Evolutionary conservation across 768 basidiomycete genomes (phyloP).

Genomic region (Russula sp.): DNA sequence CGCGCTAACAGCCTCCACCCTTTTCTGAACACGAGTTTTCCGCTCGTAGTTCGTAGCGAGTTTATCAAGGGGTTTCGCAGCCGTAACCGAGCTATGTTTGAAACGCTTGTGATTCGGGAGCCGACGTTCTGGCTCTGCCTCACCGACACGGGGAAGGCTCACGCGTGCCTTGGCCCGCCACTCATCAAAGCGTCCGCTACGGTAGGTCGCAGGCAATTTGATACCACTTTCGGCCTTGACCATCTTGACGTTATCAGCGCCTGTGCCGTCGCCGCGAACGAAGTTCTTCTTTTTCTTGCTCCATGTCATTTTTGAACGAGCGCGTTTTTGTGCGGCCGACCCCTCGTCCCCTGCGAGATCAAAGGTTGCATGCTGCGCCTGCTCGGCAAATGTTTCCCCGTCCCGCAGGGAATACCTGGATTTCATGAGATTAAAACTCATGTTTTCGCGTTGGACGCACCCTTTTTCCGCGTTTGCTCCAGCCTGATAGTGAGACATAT

Average conservation of each 20-base stretch:
- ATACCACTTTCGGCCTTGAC: conserved; percentile 91
- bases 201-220: conserved; percentile 85
- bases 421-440: background rate
- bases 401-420: conserved; percentile 82
- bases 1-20: conserved; percentile 33
- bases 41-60: conserved; percentile 66
- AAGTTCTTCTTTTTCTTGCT: conserved; percentile 97
- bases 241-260: conserved; percentile 90
- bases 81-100: conserved; percentile 59
- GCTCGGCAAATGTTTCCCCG: conserved; percentile 81
- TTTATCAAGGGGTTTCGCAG: conserved; percentile 76
- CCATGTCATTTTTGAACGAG: conserved; percentile 61
- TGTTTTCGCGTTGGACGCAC: conserved; percentile 40
- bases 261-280: conserved; percentile 74
- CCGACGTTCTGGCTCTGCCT: conserved; percentile 53
- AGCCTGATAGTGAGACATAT: conserved; percentile 88
- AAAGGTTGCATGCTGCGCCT: conserved; percentile 73
- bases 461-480: conserved; percentile 86
- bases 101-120: conserved; percentile 43
- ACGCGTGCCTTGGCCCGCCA: conserved; percentile 80
- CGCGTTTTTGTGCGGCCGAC: conserved; percentile 50
- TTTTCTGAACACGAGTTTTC: conserved; percentile 60
- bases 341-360: conserved; percentile 81
- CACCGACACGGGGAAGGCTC: conserved; percentile 77
- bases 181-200: conserved; percentile 90